Conservation (phyloP, 139 green algal species). For the Tetratostichococcus sp. region DNA sequence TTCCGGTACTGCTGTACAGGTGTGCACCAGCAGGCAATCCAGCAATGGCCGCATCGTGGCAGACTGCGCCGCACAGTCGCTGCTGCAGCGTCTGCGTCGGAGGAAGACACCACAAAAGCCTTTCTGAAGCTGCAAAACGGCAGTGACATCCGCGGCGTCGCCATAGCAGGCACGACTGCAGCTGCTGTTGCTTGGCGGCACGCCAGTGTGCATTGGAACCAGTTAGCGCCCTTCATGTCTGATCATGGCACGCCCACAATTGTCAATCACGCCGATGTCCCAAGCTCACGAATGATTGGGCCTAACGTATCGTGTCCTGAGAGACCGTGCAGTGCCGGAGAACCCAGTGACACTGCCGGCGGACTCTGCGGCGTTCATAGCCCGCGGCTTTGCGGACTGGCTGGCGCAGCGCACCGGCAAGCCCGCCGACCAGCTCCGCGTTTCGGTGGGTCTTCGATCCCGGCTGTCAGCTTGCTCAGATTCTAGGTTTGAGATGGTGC, state of each 20-base stretch:
- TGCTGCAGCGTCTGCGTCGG: not conserved
- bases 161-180: slow-evolving; percentile 41
- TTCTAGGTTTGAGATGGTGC: no score
- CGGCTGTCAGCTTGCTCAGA: no score
- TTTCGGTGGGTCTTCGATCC: slow-evolving; percentile 48
- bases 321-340: not conserved
- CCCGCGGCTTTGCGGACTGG: slow-evolving; percentile 69
- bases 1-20: no score
- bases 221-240: no score
- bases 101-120: not conserved
- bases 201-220: no score
- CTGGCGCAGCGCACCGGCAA: slow-evolving; percentile 28
- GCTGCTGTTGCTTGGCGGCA: no score
- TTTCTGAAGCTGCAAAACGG: slow-evolving; percentile 83
- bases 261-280: no score
- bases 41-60: no score
- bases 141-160: slow-evolving; percentile 86
- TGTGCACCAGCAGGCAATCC: no score
- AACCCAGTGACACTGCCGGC: slow-evolving; percentile 61
- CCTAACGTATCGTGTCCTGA: no score
- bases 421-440: slow-evolving; percentile 15
- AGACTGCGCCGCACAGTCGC: not conserved
- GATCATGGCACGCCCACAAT: no score
- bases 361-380: slow-evolving; percentile 72
- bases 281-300: no score